A percentile compares a stretch with the other conserved stretches of the same genome.
Conservation (phyloP, 176 grass and related monocot species). For the Eragrostis nindensis region DNA sequence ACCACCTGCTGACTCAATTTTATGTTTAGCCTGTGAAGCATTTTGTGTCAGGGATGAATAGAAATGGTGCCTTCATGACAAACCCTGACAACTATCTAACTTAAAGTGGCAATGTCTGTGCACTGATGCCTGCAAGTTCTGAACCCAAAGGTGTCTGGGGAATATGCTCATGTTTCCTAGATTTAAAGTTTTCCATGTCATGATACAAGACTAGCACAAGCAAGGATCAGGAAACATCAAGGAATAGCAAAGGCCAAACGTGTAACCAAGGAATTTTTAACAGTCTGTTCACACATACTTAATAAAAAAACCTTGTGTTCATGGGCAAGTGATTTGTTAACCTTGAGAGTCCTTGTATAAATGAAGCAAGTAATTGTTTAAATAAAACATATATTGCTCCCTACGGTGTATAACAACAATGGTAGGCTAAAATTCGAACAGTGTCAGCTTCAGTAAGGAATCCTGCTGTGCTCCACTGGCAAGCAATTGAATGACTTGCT, state of each 20-base stretch:
- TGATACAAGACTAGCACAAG: slow-evolving; percentile 1
- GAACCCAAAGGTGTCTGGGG: background rate
- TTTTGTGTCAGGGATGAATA: slow-evolving; percentile 12
- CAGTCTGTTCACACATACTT: background rate
- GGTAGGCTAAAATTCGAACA: background rate
- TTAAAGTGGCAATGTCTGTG: background rate
- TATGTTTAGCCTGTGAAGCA: slow-evolving; percentile 80
- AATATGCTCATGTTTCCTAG: slow-evolving; percentile 11
- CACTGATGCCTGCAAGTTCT: background rate
- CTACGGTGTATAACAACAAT: background rate
- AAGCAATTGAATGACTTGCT: slow-evolving; percentile 21
- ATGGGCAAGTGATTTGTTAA: background rate
- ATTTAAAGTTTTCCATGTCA: slow-evolving; percentile 20
- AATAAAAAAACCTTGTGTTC: background rate
- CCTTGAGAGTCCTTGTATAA: background rate
- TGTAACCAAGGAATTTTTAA: background rate
- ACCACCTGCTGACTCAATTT: slow-evolving; percentile 83
- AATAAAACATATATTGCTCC: background rate
- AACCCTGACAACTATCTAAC: background rate
- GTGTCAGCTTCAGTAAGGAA: background rate
- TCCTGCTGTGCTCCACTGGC: background rate
- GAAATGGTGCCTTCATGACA: background rate
- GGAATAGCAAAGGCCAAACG: background rate
- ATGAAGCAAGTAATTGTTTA: background rate
- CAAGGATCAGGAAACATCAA: background rate